These are phyloP conservation scores for Gossypium raimondii DNA, from an alignment of 345 rosid genomes.

Conservation along the genomic window DNA sequence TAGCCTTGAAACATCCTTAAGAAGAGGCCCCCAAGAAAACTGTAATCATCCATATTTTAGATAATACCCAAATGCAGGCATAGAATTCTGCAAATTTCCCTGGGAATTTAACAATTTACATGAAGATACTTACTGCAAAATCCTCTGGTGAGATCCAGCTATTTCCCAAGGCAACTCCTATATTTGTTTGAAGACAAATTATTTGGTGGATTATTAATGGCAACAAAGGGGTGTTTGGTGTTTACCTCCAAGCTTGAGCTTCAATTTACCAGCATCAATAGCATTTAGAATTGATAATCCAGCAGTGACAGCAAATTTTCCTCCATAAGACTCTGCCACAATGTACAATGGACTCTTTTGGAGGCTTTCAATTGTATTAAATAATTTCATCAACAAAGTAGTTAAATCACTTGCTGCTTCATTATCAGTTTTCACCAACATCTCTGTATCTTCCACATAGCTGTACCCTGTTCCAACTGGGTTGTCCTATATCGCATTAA, in stretches of 20 bases:
- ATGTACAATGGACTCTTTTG: conserved; percentile 66
- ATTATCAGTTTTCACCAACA: conserved; percentile 65
- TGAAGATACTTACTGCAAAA: conserved; percentile 56
- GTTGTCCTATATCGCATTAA: conserved; percentile 40
- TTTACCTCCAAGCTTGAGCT: conserved; percentile 68
- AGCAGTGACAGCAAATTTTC: conserved; percentile 74
- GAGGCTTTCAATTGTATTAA: conserved; percentile 37
- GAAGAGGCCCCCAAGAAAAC: conserved; percentile 94
- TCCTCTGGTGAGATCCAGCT: conserved; percentile 96
- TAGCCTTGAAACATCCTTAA: conserved; percentile 64
- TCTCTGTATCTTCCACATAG: conserved; percentile 47
- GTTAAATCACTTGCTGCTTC: conserved; percentile 89
- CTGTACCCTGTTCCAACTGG: conserved; percentile 86
- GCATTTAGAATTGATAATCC: conserved; percentile 58
- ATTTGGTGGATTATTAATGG: neutral
- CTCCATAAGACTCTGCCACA: conserved; percentile 94
- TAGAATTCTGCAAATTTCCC: neutral
- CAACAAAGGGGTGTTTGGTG: neutral
- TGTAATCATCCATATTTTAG: conserved; percentile 22
- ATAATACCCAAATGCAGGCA: neutral
- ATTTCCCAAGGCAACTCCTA: conserved; percentile 79
- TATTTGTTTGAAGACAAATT: neutral
- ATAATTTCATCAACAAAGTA: conserved; percentile 45
- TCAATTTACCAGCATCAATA: conserved; percentile 54
- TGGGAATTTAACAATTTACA: neutral